These are phyloP conservation scores for Plenodomus tracheiphilus DNA, from an alignment of 2,329 filamentous ascomycete species.

Conservation along the genomic window DNA sequence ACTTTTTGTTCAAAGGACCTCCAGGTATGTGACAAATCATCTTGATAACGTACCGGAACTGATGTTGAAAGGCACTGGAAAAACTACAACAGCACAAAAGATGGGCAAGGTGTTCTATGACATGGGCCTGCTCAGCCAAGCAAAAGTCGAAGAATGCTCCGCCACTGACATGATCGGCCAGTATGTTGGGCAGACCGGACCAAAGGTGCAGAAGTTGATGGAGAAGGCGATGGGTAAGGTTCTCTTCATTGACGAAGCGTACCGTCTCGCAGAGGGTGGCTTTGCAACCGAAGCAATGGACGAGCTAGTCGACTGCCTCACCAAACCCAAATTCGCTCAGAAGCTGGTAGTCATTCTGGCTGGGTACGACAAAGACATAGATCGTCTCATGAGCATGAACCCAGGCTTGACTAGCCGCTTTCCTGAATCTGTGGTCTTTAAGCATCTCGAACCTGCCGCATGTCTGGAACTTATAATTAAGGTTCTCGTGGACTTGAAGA, in stretches of 20 bases:
- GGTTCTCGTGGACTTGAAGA: conserved; percentile 38
- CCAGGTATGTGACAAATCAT: conserved; percentile 53
- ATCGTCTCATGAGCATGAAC: conserved; percentile 64
- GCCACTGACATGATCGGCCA: conserved; percentile 70
- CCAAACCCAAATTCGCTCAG: conserved; percentile 59
- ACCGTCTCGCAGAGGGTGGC: conserved; percentile 61
- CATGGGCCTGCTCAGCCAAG: conserved; percentile 66
- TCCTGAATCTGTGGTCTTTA: conserved; percentile 63
- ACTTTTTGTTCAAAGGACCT: conserved; percentile 69
- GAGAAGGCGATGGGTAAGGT: conserved; percentile 68
- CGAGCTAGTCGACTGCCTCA: conserved; percentile 57
- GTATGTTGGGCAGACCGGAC: conserved; percentile 70
- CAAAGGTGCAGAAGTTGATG: conserved; percentile 63
- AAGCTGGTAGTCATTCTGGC: conserved; percentile 70
- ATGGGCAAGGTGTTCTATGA: conserved; percentile 78
- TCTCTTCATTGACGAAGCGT: conserved; percentile 74
- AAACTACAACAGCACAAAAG: conserved; percentile 72
- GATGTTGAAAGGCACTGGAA: conserved; percentile 64
- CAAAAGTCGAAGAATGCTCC: conserved; percentile 67
- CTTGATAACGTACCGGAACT: not conserved
- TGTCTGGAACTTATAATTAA: conserved; percentile 47
- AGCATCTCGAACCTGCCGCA: conserved; percentile 34
- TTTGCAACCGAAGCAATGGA: conserved; percentile 63
- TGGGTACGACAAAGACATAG: conserved; percentile 69
- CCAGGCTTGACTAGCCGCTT: conserved; percentile 68